Percentiles rank a stretch among this genome's conserved stretches.
Conservation (phyloP, 352 stramenopile species). For the Phytopythium delawarense region DNA sequence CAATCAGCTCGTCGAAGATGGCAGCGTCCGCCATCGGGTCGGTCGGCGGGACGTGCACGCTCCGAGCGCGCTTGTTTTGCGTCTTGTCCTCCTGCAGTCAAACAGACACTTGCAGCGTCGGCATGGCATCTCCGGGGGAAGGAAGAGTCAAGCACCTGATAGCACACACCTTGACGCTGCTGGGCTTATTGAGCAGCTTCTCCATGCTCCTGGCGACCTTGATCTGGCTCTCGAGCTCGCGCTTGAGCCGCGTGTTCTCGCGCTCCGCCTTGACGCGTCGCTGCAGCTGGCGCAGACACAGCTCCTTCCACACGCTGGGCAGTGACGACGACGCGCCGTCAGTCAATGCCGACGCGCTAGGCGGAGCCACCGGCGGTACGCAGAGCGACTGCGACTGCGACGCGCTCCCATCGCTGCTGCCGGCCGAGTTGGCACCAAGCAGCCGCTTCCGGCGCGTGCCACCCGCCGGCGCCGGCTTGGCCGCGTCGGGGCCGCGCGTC, state of each 20-base stretch:
- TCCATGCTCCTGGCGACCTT: constrained; percentile 47
- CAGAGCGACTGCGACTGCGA: neutral
- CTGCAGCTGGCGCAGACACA: constrained; percentile 25
- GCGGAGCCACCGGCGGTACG: neutral
- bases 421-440: neutral
- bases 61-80: constrained; percentile 3
- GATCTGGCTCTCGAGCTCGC: constrained; percentile 39
- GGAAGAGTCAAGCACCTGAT: neutral
- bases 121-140: neutral
- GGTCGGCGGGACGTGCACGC: constrained; percentile 4
- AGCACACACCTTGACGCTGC: neutral
- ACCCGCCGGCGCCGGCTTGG: neutral
- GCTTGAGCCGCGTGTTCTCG: constrained; percentile 45
- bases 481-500: constrained; percentile 11
- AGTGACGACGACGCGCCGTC: neutral
- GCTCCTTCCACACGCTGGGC: constrained; percentile 30
- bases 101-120: neutral
- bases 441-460: neutral
- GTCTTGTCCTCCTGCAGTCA: constrained; percentile 1
- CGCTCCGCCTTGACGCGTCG: constrained; percentile 31
- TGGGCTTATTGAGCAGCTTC: constrained; percentile 28
- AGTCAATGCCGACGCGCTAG: neutral
- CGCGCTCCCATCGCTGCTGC: neutral
- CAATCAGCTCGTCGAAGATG: constrained; percentile 30
- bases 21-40: constrained; percentile 10